phyloP scores from a whole-genome alignment of 305 asterid genomes.

The Rubia tinctorum region DNA sequence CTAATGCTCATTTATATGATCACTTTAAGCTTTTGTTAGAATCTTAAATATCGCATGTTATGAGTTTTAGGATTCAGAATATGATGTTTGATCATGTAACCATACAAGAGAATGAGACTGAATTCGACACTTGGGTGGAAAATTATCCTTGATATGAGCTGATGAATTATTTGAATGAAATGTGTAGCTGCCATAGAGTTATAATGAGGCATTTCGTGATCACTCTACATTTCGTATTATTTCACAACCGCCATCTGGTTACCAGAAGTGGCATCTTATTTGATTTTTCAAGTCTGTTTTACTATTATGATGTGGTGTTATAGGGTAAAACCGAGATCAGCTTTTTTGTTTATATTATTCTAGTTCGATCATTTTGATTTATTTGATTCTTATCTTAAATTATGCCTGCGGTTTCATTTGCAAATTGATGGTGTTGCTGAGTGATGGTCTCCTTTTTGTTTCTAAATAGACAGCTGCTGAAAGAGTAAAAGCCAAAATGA shows the following conservation, averaged over 20 bases:
- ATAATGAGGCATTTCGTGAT: background rate
- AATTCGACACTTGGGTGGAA: background rate
- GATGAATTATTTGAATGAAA: background rate
- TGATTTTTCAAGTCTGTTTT: background rate
- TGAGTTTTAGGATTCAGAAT: background rate
- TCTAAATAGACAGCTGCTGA: slow-evolving; percentile 67
- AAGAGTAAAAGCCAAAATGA: slow-evolving; percentile 91
- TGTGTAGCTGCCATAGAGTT: background rate
- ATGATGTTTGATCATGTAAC: background rate
- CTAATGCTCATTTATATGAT: background rate
- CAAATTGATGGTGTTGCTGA: background rate
- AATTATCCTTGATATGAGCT: background rate
- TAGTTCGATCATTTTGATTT: background rate
- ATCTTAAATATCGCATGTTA: background rate
- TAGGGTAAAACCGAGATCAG: background rate
- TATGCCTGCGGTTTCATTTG: background rate
- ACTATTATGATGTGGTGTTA: background rate
- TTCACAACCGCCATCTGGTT: background rate
- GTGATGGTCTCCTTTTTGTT: slow-evolving; percentile 20
- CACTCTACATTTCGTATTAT: background rate
- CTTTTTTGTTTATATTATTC: background rate
- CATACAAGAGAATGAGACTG: no score
- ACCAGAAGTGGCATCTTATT: background rate
- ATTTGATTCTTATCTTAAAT: background rate
- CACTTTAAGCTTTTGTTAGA: background rate